phyloP scores from a whole-genome alignment of 768 basidiomycete species.

The Leucocoprinus leucothites region DNA sequence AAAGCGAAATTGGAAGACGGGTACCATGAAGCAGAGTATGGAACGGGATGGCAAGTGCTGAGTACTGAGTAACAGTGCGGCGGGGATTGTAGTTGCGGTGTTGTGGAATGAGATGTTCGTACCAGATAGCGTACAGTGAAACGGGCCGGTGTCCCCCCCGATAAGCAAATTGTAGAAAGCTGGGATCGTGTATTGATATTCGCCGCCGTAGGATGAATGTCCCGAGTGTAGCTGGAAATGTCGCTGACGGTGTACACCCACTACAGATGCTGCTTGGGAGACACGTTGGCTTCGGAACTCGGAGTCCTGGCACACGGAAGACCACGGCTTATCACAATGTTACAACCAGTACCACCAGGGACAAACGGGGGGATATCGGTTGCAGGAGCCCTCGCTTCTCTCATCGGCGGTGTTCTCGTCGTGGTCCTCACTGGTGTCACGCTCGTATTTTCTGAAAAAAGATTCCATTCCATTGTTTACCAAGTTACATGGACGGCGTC shows the following conservation, averaged over 20 bases:
- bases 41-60: constrained; percentile 78
- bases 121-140: constrained; percentile 31
- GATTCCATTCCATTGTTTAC: too few relatives aligned
- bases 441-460: constrained; percentile 67
- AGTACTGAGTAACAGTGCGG: constrained; percentile 77
- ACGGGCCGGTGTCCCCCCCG: constrained; percentile 62
- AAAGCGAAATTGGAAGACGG: constrained; percentile 81
- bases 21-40: constrained; percentile 67
- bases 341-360: constrained; percentile 74
- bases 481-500: too few relatives aligned
- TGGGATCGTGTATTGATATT: constrained; percentile 64
- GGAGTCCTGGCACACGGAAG: constrained; percentile 74
- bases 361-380: constrained; percentile 87
- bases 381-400: constrained; percentile 71
- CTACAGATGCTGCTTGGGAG: constrained; percentile 85
- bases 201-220: constrained; percentile 58
- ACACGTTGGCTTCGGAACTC: constrained; percentile 91
- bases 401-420: constrained; percentile 70
- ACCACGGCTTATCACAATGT: constrained; percentile 78
- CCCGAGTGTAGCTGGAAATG: too few relatives aligned
- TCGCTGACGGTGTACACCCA: too few relatives aligned
- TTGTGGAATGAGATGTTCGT: constrained; percentile 64
- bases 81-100: constrained; percentile 55
- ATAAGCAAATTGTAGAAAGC: constrained; percentile 37
- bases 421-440: constrained; percentile 57